A percentile compares a stretch with the other conserved stretches of the same genome.
Conservation (phyloP, 768 basidiomycete species). For the Pilatotrama ljubarskyi region DNA sequence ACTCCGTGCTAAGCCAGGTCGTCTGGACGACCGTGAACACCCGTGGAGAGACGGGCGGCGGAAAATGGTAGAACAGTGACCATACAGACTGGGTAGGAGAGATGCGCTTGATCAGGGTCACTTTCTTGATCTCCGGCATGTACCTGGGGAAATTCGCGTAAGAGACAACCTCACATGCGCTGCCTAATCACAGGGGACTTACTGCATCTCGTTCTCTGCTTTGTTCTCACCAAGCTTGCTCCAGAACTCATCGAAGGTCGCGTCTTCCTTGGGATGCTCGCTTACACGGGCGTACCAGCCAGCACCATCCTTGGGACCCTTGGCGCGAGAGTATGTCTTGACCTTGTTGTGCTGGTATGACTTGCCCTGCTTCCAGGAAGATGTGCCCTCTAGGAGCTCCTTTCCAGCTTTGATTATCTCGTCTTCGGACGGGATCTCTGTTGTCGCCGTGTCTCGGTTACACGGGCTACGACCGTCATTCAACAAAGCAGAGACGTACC, state of each 20-base stretch:
- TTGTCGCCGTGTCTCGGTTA: not conserved
- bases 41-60: constrained; percentile 68
- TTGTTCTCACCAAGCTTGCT: constrained; percentile 64
- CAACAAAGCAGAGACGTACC: constrained; percentile 32
- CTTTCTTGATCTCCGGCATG: constrained; percentile 64
- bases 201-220: constrained; percentile 70
- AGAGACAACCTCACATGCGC: not conserved
- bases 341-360: constrained; percentile 54
- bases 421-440: constrained; percentile 66
- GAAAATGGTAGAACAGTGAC: constrained; percentile 72
- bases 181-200: constrained; percentile 19
- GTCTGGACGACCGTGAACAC: constrained; percentile 77
- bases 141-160: constrained; percentile 45
- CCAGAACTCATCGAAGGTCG: constrained; percentile 76
- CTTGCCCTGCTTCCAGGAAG: constrained; percentile 70
- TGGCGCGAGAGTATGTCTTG: constrained; percentile 54
- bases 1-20: constrained; percentile 48
- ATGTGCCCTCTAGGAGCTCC: constrained; percentile 55
- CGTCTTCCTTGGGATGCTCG: constrained; percentile 63
- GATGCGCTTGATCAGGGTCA: constrained; percentile 58
- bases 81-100: constrained; percentile 67
- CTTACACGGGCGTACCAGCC: constrained; percentile 71
- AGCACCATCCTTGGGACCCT: constrained; percentile 54
- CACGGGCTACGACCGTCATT: not conserved
- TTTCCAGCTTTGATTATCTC: constrained; percentile 52